These are phyloP conservation scores for Streptanthus diversifolius DNA, from an alignment of 345 rosid species.

Conservation along the genomic window DNA sequence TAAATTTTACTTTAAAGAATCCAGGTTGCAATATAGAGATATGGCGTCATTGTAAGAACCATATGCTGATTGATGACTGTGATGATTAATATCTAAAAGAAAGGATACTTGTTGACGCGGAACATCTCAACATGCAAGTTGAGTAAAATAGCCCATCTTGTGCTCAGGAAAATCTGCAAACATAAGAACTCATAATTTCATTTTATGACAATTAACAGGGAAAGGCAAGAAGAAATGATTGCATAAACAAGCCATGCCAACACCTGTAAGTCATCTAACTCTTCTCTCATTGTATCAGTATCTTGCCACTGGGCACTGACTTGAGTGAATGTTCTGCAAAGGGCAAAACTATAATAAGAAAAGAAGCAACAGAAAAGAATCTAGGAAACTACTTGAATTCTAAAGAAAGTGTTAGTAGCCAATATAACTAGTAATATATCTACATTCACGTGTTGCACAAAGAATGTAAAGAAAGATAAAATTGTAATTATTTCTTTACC, in stretches of 20 bases:
- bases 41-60: background rate
- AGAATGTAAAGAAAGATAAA: background rate
- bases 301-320: conserved; percentile 99
- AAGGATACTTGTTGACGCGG: conserved; percentile 99
- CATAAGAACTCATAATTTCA: conserved; percentile 11
- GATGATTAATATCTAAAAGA: conserved; percentile 14
- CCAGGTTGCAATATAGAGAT: conserved; percentile 18
- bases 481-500: conserved; percentile 41
- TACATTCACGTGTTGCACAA: background rate
- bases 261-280: conserved; percentile 95
- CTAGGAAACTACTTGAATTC: conserved; percentile 6
- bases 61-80: background rate
- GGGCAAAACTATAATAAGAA: background rate
- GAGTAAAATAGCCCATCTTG: conserved; percentile 96
- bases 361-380: background rate
- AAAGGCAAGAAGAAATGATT: background rate
- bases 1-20: conserved; percentile 53
- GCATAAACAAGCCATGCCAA: conserved; percentile 20
- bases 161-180: conserved; percentile 91
- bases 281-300: conserved; percentile 96
- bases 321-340: conserved; percentile 94
- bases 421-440: background rate
- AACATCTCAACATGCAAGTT: conserved; percentile 98
- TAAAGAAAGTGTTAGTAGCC: background rate
- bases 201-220: background rate